Evolutionary conservation across 441 rosid genomes (phyloP).

Genomic region (Capsella rubella): DNA sequence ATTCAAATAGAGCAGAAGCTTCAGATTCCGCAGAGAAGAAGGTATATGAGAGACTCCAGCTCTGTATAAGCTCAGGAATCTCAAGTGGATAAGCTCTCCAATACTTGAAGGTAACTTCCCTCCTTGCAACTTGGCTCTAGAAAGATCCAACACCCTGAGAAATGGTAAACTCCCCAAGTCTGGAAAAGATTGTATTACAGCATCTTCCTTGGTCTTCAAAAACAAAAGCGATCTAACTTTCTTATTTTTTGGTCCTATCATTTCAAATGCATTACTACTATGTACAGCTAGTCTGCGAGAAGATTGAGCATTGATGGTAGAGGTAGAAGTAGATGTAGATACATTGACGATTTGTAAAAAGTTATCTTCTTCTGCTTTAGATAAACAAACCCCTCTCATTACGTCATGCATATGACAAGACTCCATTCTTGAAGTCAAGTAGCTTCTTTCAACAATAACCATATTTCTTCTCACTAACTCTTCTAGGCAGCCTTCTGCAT

Average conservation of each 20-base stretch:
- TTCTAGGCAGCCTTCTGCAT: conserved; percentile 32
- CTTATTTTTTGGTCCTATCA: too few species aligned
- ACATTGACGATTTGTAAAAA: not conserved
- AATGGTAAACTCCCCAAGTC: not conserved
- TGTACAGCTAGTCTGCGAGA: conserved; percentile 26
- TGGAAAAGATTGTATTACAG: not conserved
- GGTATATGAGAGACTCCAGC: not conserved
- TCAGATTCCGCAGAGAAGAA: conserved; percentile 21
- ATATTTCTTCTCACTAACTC: conserved; percentile 32
- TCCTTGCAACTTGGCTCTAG: not conserved
- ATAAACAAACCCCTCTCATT: conserved; percentile 39
- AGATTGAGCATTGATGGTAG: not conserved
- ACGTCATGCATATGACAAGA: conserved; percentile 44
- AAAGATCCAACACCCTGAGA: conserved; percentile 26
- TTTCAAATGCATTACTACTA: not conserved
- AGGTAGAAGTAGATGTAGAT: not conserved
- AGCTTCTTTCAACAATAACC: not conserved
- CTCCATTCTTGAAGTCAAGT: not conserved
- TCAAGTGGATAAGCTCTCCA: conserved; percentile 36
- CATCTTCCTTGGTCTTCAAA: not conserved
- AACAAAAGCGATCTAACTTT: conserved; percentile 28
- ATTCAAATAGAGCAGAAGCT: not conserved
- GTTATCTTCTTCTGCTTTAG: conserved; percentile 35
- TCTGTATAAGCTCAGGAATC: not conserved
- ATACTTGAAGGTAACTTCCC: conserved; percentile 22